A percentile compares a stretch with the other conserved stretches of the same genome.
Conservation (phyloP, 306 rosid species). For the Canavalia gladiata region DNA sequence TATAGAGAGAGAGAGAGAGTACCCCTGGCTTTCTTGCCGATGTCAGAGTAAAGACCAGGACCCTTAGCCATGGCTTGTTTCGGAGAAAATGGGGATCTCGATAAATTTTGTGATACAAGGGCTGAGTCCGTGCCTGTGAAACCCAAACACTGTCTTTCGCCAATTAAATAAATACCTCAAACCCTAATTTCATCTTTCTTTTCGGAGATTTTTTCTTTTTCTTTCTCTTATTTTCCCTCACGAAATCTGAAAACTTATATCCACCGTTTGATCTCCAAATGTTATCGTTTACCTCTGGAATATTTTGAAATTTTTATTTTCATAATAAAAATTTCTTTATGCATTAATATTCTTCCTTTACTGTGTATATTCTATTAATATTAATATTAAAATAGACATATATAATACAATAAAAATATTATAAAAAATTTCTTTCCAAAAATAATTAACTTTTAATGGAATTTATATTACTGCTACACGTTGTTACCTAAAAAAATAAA, state of each 20-base stretch:
- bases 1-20: conserved; percentile 9
- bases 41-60: conserved; percentile 95
- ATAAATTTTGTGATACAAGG: not conserved
- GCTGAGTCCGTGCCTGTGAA: not conserved
- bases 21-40: conserved; percentile 94
- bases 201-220: conserved; percentile 30
- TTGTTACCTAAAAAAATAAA: too few relatives aligned
- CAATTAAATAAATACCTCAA: conserved; percentile 40
- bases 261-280: conserved; percentile 56
- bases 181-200: conserved; percentile 59
- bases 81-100: conserved; percentile 50
- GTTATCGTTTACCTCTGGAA: not conserved
- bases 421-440: too few relatives aligned
- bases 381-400: too few relatives aligned
- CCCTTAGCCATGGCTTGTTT: conserved; percentile 76
- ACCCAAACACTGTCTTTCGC: conserved; percentile 9
- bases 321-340: too few relatives aligned
- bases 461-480: too few relatives aligned
- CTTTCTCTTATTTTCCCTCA: not conserved
- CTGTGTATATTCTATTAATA: too few relatives aligned
- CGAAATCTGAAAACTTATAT: not conserved
- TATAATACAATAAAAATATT: too few relatives aligned
- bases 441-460: too few relatives aligned
- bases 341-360: too few relatives aligned
- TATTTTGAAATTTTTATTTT: not conserved